phyloP scores from a whole-genome alignment of 495 filamentous ascomycete species.

The Cercophora samala region DNA sequence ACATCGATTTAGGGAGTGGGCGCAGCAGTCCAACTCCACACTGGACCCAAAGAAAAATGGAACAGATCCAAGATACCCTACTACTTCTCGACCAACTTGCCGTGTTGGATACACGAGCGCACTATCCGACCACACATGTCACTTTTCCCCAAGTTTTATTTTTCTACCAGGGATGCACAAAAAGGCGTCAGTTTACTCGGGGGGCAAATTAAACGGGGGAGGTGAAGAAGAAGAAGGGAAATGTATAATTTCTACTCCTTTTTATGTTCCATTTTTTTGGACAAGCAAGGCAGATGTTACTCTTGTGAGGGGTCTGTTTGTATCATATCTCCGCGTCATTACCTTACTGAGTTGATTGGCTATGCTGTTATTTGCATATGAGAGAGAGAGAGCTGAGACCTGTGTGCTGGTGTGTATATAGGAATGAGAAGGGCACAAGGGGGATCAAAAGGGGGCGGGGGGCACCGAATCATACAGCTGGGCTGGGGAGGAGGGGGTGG shows the following conservation, averaged over 20 bases:
- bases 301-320: background rate
- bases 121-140: background rate
- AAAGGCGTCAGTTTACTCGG: background rate
- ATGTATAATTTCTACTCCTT: background rate
- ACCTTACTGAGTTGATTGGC: too few relatives aligned
- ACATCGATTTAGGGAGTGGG: background rate
- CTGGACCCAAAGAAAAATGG: background rate
- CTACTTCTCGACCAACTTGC: slow-evolving; percentile 3
- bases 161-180: background rate
- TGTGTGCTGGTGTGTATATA: background rate
- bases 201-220: background rate
- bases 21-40: background rate
- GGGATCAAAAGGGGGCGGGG: background rate
- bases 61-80: background rate
- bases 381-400: too few relatives aligned
- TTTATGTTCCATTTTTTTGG: background rate
- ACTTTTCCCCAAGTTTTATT: background rate
- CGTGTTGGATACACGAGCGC: slow-evolving; percentile 7
- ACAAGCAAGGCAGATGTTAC: background rate
- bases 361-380: background rate
- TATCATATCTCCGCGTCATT: background rate
- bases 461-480: background rate
- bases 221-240: background rate
- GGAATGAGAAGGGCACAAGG: background rate
- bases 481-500: background rate